phyloP scores from a whole-genome alignment of 371 early-diverging fungal species.

The Conidiobolus coronatus region DNA sequence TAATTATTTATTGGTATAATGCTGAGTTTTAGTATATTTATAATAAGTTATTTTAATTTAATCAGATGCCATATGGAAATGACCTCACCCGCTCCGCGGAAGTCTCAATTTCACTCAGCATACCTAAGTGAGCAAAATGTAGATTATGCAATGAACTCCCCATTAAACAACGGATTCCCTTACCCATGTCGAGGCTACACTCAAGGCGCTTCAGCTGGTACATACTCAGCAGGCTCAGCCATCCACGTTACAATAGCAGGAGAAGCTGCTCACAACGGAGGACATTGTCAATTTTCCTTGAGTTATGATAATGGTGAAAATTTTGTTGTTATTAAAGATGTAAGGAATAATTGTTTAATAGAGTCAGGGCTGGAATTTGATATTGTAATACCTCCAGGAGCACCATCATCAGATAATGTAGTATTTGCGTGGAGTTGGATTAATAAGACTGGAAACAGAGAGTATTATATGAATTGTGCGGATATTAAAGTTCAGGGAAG shows the following conservation, averaged over 20 bases:
- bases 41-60: no score
- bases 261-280: constrained; percentile 19
- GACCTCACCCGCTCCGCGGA: constrained; percentile 2
- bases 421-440: constrained; percentile 4
- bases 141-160: constrained; percentile 3
- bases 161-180: not conserved
- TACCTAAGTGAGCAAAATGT: not conserved
- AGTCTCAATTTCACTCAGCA: not conserved
- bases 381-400: not conserved
- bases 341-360: not conserved
- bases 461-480: constrained; percentile 7
- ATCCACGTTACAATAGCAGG: not conserved
- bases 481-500: constrained; percentile 3
- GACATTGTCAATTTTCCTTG: constrained; percentile 41
- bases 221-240: not conserved
- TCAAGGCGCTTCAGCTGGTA: not conserved
- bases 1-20: no score
- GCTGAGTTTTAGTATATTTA: no score
- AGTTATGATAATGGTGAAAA: constrained; percentile 31
- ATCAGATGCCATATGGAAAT: constrained; percentile 2
- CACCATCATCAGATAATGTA: not conserved
- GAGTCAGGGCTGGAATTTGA: not conserved
- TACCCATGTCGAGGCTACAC: constrained; percentile 4
- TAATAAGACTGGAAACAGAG: not conserved
- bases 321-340: constrained; percentile 22